These are phyloP conservation scores for Sergeia podlipaevii DNA, from an alignment of 208 protist species.

Conservation along the genomic window DNA sequence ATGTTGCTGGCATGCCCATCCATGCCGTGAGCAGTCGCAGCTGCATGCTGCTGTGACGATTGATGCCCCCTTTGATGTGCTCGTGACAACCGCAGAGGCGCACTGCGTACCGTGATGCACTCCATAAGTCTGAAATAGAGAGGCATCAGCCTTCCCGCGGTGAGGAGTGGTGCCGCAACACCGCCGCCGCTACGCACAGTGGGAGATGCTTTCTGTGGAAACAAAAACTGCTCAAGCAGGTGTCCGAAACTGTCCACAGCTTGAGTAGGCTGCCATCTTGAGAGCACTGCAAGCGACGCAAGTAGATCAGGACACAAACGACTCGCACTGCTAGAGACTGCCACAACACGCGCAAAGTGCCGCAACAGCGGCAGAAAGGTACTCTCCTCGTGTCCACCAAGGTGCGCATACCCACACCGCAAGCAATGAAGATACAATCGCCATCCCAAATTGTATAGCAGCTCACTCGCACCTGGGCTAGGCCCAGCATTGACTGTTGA, in stretches of 20 bases:
- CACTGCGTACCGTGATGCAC: conserved; percentile 37
- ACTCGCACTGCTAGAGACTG: conserved; percentile 29
- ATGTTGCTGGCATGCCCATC: conserved; percentile 24
- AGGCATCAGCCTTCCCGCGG: too few relatives aligned
- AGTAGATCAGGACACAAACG: conserved; percentile 53
- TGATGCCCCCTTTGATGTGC: conserved; percentile 16
- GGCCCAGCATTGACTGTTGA: too few relatives aligned
- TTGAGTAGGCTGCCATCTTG: conserved; percentile 44
- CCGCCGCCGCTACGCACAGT: conserved; percentile 26
- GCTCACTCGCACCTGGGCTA: too few relatives aligned
- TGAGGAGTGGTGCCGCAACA: too few relatives aligned
- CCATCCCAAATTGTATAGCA: conserved; percentile 59
- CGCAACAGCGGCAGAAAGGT: conserved; percentile 17
- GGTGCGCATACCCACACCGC: conserved; percentile 19
- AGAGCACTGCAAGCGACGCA: conserved; percentile 37
- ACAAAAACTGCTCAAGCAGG: conserved; percentile 53
- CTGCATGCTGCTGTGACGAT: conserved; percentile 22
- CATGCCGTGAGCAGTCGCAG: conserved; percentile 36
- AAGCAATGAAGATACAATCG: conserved; percentile 55
- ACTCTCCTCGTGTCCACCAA: conserved; percentile 2
- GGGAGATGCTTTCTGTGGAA: conserved; percentile 21
- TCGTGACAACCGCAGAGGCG: too few relatives aligned
- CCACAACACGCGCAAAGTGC: conserved; percentile 36
- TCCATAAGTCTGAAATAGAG: conserved; percentile 57
- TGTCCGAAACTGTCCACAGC: conserved; percentile 35